Conservation (phyloP, 495 filamentous ascomycete genomes). For the Xylaria flabelliformis region DNA sequence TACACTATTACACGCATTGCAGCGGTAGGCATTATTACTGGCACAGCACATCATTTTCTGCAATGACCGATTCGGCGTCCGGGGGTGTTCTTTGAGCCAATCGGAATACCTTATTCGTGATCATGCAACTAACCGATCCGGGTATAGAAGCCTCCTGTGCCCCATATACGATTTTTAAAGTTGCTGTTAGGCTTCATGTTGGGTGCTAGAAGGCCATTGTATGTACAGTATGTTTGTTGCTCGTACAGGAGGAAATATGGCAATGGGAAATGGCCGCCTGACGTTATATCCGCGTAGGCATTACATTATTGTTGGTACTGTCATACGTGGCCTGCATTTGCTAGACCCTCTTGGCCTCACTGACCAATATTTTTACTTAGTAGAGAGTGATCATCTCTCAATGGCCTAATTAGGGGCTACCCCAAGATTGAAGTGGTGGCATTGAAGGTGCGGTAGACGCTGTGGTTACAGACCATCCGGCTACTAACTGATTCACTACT, state of each 20-base stretch:
- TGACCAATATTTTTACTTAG: not conserved
- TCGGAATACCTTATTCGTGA: not conserved
- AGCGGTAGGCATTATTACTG: not conserved
- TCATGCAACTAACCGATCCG: not conserved
- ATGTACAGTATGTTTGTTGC: not conserved
- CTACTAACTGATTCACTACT: not conserved
- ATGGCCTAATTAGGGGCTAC: not conserved
- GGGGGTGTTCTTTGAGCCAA: not conserved
- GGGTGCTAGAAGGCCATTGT: not conserved
- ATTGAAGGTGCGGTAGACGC: not conserved
- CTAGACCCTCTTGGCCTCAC: not conserved
- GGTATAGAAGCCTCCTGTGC: not conserved
- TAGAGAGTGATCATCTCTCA: not conserved
- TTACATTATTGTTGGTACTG: not conserved
- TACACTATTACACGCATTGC: not conserved
- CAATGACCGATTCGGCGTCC: not conserved
- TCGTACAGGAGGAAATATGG: not conserved
- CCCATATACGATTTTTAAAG: not conserved
- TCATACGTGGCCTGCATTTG: not conserved
- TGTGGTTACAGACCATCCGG: not conserved
- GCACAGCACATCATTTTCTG: not conserved
- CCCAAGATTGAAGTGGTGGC: not conserved
- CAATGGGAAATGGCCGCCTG: not conserved
- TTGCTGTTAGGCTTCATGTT: not conserved
- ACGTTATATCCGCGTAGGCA: not conserved